Base-by-base conservation (phyloP, 352 stramenopile species). In the Pythium oligandrum region DNA sequence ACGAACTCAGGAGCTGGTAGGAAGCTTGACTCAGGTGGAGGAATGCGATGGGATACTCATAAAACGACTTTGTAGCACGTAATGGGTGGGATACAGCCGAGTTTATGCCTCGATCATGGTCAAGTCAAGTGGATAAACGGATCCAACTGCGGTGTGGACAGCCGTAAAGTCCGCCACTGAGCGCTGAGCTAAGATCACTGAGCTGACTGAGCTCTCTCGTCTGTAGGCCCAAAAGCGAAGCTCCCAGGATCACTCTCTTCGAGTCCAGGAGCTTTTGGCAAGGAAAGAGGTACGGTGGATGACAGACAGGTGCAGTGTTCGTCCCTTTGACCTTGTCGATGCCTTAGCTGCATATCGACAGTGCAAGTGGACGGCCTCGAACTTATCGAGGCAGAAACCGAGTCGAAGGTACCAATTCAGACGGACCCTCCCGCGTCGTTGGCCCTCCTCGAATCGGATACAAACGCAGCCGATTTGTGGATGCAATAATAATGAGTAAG, bases 81-180 rank as follows among this genome's bases (percentile, higher is more conserved):
- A 59, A 53, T 26, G 40, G 51, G 3, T 87, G 75, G 75, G 78
- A 88, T 2, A 55, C 66, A 42, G 37, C 63, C 8, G 78, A 90
- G 51, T 82, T 64, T 42, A 59, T 90, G 57, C 79, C 76, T 26
- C 75, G 75, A 31, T 84, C 73, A 6, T 90, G 79, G 79, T 78
- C 65, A 9, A 75, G 55, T 8, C 77, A 88, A 61, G 79, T 90
- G 8, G 70, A 65, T 12, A 88, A 83, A 55, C 59, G 77, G n/a
- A 82, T 90, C 35, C 48, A 83, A 43, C 57, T 90, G 33, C 75
- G 72, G 9, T 26, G 17, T 26, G 17, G 17, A 26, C 17, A 26
- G 17, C 17, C 17, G 17, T 26, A 26, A 26, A 26, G 17, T 26
- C 17, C 17, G 17, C 17, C 17, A 26, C 17, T 26, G 17, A 26